phyloP scores from a whole-genome alignment of 1,139 yeast genomes.

The Sugiyamaella paludigena region DNA sequence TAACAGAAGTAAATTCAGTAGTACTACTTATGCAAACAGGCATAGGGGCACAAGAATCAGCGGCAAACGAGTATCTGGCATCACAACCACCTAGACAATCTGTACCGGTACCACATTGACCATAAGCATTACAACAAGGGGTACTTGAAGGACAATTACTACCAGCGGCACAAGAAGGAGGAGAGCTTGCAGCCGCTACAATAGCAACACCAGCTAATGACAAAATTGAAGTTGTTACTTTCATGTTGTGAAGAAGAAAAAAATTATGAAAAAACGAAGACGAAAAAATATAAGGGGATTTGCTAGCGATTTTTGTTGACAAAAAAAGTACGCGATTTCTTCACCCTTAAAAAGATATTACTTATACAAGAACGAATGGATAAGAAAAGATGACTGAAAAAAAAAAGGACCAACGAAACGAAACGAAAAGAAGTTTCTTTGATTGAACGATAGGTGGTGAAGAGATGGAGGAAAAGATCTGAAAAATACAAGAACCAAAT shows the following conservation, averaged over 20 bases:
- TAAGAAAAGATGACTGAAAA: too few species aligned
- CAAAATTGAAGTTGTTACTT: constrained; percentile 34
- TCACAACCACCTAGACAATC: constrained; percentile 84
- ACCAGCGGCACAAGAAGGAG: constrained; percentile 46
- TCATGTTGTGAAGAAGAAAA: constrained; percentile 6
- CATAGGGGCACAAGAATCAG: constrained; percentile 68
- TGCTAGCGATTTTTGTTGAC: too few species aligned
- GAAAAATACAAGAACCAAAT: too few species aligned
- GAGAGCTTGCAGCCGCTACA: constrained; percentile 2
- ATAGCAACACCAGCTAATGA: constrained; percentile 7
- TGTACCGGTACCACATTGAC: constrained; percentile 80
- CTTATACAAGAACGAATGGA: too few species aligned
- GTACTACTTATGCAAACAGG: constrained; percentile 34
- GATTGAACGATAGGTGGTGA: too few species aligned
- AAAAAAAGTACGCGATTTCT: too few species aligned
- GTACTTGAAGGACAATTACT: constrained; percentile 61
- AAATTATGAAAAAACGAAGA: not conserved
- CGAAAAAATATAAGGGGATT: too few species aligned
- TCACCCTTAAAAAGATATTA: too few species aligned
- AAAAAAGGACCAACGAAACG: too few species aligned
- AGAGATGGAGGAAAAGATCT: too few species aligned
- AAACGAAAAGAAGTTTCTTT: too few species aligned
- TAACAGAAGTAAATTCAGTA: constrained; percentile 32
- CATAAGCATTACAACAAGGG: constrained; percentile 85
- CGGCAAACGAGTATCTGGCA: constrained; percentile 59